phyloP scores from a whole-genome alignment of 106 monocot genomes.

The Dendrobium chrysotoxum region DNA sequence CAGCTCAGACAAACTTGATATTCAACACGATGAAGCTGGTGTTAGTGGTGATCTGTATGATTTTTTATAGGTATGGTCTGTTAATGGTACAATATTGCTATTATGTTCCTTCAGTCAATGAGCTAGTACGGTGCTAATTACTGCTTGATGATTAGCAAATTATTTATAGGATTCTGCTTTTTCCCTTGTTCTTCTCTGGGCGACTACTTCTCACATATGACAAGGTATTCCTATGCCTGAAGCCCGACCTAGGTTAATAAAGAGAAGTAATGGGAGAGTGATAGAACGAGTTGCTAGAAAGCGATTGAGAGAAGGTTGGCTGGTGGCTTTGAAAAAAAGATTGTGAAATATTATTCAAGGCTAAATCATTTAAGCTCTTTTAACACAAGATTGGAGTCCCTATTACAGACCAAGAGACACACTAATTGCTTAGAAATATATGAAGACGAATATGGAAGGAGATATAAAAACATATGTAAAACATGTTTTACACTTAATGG shows the following conservation, averaged over 20 bases:
- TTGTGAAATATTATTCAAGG: too few relatives aligned
- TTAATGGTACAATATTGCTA: background rate
- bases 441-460: too few relatives aligned
- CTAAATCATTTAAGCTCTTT: too few relatives aligned
- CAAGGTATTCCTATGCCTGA: background rate
- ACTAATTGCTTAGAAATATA: too few relatives aligned
- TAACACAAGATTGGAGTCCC: too few relatives aligned
- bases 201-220: background rate
- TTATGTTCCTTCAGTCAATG: background rate
- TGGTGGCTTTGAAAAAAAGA: too few relatives aligned
- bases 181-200: background rate
- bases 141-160: background rate
- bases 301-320: too few relatives aligned
- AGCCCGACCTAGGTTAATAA: background rate
- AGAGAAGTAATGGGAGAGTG: too few relatives aligned
- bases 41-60: slow-evolving; percentile 66
- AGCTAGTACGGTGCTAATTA: background rate
- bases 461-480: too few relatives aligned
- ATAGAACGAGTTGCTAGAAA: too few relatives aligned
- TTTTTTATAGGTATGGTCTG: slow-evolving; percentile 41
- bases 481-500: too few relatives aligned
- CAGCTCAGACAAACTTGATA: slow-evolving; percentile 47
- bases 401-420: too few relatives aligned
- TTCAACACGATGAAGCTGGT: slow-evolving; percentile 52
- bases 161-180: background rate